Evolutionary conservation across 2,329 filamentous ascomycete genomes (phyloP), one percentile per base, ranked within the genome.

Genomic region (Aspergillus fischeri): DNA sequence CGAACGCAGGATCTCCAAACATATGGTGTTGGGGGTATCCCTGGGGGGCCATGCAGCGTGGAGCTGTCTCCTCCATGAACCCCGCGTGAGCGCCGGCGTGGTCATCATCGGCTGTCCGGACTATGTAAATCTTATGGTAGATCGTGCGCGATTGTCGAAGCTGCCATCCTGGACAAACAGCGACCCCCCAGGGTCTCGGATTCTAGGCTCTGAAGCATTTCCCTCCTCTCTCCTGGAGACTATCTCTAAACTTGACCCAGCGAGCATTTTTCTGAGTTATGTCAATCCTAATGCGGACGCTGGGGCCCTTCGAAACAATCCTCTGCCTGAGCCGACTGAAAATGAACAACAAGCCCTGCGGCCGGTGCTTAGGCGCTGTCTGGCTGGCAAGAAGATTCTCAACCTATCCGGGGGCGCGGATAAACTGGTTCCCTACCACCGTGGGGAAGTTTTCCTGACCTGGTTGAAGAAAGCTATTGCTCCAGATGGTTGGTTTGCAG

Each of bases 81-180:
- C 87, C 20, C 83, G 92, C 61, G 83, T 97, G 55, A 87, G 82
- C n/a, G 87, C 89, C 0, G 92, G 84, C 1, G 86, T 96, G 7
- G 81, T 90, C 2, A 82, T 96, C 25, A 90, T 97, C 53, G 94
- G 93, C 1, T 96, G 92, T 73, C 91, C 92, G 0, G 93, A 99
- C 74, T 96, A 90, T 67, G 84, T 87, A 61, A 80, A 89, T 72
- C 78, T 97, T 17, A 89, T 97, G 85, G 81, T 79, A 8, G 87
- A 93, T 65, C 90, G 94, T 10, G 93, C 93, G 0, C 79, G 83
- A 4, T 78, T 87, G 41, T 88, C 88, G 0, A 90, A 87, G 66
- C 77, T 89, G 10, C 62, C 80, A 14, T 83, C 85, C 0, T 91
- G 83, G 74, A 83, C 81, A 0, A 72, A 78, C 1, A 79, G 80